Evolutionary conservation across 305 asterid species (phyloP), one percentile per base, ranked within the genome.

Genomic region (Withania somnifera): DNA sequence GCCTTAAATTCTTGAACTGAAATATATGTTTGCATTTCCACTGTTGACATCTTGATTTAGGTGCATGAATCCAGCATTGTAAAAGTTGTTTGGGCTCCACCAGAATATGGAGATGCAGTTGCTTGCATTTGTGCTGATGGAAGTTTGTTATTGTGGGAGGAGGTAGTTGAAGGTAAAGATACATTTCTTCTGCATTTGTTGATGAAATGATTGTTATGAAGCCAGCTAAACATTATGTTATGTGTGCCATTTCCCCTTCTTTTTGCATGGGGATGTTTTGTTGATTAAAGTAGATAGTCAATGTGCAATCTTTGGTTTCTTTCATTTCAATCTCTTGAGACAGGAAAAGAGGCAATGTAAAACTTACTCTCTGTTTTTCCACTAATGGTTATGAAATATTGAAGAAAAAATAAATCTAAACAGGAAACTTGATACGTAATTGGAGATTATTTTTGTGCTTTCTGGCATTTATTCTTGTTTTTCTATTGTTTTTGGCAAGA

Each of bases 71-170:
- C 85, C 81, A 87, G 95, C 91, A 83, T 93, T 85, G 71, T 84
- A 77, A 93, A 93, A 85, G 69, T 95, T 83, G 92, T 93, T 14
- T 95, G 98, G 98, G 89, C 87, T 81, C 98, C 97, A 57, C 98
- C 98, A 22, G 96, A 90, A 82, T 94, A 88, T 82, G 99, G 99
- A 57, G 98, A 95, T 83, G 96, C 93, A 24, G 85, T 95, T 73
- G 97, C 97, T 19, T 95, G 99, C 85, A 78, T 94, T 81, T 79
- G 89, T 82, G 90, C 89, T 54, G 90, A 89, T 83, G 98, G 99
- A 82, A 81, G 85, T 84, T 89, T 94, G 89, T 90, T 91, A 15
- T 83, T 94, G 87, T 95, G 97, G 97, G 97, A 95, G 87, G 99
- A 95, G 86, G 90, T 90, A 53, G 67, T 76, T 13, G 91, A 91